Evolutionary conservation across 2,329 filamentous ascomycete genomes (phyloP), one percentile per base, ranked within the genome.

Genomic region (Pestalotiopsis sp.): DNA sequence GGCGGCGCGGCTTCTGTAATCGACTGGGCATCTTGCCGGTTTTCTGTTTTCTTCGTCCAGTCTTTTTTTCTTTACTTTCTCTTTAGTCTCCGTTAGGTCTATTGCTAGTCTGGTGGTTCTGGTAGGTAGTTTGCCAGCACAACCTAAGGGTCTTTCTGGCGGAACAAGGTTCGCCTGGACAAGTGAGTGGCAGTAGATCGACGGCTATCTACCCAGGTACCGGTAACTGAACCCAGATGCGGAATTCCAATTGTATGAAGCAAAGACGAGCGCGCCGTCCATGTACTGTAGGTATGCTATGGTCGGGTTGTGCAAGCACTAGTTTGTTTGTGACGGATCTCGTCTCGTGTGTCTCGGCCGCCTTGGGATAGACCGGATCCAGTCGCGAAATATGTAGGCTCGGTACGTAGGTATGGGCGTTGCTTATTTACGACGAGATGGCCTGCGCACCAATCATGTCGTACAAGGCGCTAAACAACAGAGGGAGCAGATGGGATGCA

Each of bases 1-100:
- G 25, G 38, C 64, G 66, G 23, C 66, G 66, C 39, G 66, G 25
- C 49, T 67, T 67, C 57, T 67, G 66, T 38, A 67, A 23, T 63
- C 58, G n/a, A 45, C 66, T 63, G 23, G 66, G 58, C 66, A 67
- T 67, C 59, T 62, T 31, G 27, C 14, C 59, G 59, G 20, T 62
- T 39, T 36, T n/a, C 36, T 62, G 11, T 39, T 62, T 20, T 39
- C 31, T 14, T 36, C 27, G n/a, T 38, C 31, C 17, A 17, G 14
- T 62, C 13, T 52, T 20, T 52, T 52, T 20, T 12, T 20, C 7
- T 20, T 52, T n/a, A 9, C 20, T n/a, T 17, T 52, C 17, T 52
- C 20, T 52, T 5, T 38, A 62, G 59, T n/a, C 31, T 39, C 59
- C 59, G 59, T 62, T 62, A 39, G 31, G 59, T 39, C 41, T 39